phyloP scores from a whole-genome alignment of 106 monocot species.

The Dactylorhiza incarnata region DNA sequence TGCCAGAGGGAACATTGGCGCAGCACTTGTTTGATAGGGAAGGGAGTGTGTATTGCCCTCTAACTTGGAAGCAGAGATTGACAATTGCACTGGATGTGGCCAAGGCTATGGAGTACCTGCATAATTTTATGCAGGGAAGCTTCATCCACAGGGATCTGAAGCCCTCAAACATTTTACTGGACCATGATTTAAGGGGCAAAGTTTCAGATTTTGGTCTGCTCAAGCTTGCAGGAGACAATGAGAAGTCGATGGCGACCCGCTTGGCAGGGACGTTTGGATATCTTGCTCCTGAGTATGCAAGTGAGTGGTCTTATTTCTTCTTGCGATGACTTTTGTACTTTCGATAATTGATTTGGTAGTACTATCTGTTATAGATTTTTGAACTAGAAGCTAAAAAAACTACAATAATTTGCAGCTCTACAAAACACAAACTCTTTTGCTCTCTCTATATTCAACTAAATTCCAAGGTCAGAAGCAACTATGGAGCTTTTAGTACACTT shows the following conservation, averaged over 20 bases:
- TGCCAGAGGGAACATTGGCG: slow-evolving; percentile 77
- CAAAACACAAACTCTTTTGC: background rate
- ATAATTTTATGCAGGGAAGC: slow-evolving; percentile 79
- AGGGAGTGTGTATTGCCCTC: slow-evolving; percentile 28
- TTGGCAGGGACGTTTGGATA: slow-evolving; percentile 97
- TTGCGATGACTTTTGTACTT: background rate
- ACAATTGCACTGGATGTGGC: slow-evolving; percentile 84
- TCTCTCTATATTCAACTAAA: background rate
- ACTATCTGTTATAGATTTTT: background rate
- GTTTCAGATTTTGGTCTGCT: slow-evolving; percentile 96
- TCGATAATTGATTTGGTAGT: background rate
- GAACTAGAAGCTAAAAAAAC: background rate
- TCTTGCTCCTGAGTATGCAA: slow-evolving; percentile 95
- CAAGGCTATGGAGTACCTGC: slow-evolving; percentile 84
- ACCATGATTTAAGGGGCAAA: slow-evolving; percentile 71
- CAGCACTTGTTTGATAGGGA: slow-evolving; percentile 57
- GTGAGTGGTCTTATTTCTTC: slow-evolving; percentile 41
- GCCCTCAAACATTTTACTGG: slow-evolving; percentile 87
- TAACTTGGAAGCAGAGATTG: slow-evolving; percentile 87
- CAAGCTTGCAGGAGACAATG: slow-evolving; percentile 62
- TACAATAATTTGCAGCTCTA: background rate
- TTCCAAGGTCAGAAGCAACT: background rate
- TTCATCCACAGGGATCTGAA: slow-evolving; percentile 96
- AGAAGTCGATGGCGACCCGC: slow-evolving; percentile 75
- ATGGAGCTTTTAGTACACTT: background rate